Conservation (phyloP, 2,329 filamentous ascomycete species). For the Penicillium sumatraense region DNA sequence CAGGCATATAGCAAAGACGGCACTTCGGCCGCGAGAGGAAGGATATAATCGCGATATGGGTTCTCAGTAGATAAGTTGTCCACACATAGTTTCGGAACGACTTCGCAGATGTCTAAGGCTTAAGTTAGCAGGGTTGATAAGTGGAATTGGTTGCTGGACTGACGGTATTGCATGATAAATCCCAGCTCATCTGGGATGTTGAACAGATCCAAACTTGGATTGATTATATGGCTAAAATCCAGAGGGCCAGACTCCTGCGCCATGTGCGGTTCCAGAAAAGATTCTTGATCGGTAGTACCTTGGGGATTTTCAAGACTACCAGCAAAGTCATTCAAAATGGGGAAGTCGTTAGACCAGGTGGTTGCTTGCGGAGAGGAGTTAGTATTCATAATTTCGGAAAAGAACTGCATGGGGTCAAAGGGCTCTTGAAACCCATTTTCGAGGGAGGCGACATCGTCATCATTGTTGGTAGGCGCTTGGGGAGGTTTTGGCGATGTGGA, state of each 20-base stretch:
- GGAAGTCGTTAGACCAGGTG: background rate
- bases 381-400: background rate
- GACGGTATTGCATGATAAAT: conserved; percentile 11
- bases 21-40: conserved; percentile 6
- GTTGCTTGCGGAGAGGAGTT: background rate
- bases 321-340: background rate
- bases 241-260: background rate
- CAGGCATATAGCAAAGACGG: conserved; percentile 7
- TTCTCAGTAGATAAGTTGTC: conserved; percentile 6
- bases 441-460: background rate
- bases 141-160: background rate
- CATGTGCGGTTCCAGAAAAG: background rate
- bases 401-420: background rate
- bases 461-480: background rate
- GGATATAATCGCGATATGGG: conserved; percentile 6
- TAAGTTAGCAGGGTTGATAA: background rate
- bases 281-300: background rate
- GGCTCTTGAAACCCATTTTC: background rate
- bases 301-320: background rate
- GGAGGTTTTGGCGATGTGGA: background rate
- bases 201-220: background rate
- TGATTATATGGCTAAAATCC: background rate
- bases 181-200: conserved; percentile 5
- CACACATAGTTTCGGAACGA: conserved; percentile 8
- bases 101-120: conserved; percentile 4